Evolutionary conservation across 495 filamentous ascomycete genomes (phyloP).

Genomic region (Thozetella sp.): DNA sequence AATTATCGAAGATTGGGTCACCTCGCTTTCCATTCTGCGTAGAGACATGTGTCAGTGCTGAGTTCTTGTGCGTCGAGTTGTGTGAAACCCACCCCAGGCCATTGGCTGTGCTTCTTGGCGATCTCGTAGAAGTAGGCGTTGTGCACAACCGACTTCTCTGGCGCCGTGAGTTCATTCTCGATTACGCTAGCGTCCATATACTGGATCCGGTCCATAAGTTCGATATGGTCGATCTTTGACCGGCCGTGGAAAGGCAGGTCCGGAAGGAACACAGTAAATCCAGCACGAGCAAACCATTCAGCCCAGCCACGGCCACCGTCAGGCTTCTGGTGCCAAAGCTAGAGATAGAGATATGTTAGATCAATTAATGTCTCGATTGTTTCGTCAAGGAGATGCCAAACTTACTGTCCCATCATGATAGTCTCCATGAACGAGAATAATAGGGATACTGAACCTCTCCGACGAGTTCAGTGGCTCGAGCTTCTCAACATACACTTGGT

Average conservation of each 20-base stretch:
- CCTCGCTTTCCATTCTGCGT: constrained; percentile 35
- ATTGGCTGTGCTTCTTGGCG: constrained; percentile 53
- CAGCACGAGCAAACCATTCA: constrained; percentile 45
- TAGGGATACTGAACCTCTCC: constrained; percentile 43
- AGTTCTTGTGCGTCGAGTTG: too few species aligned
- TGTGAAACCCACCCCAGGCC: constrained; percentile 44
- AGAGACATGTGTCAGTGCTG: not conserved
- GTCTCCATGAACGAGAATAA: constrained; percentile 56
- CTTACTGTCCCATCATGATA: constrained; percentile 54
- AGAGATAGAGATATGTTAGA: not conserved
- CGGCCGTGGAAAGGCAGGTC: constrained; percentile 42
- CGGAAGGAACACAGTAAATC: constrained; percentile 46
- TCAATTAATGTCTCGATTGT: not conserved
- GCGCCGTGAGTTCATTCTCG: constrained; percentile 38
- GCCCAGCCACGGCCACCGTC: constrained; percentile 54
- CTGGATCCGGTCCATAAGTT: not conserved
- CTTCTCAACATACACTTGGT: constrained; percentile 62
- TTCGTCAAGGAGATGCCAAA: not conserved
- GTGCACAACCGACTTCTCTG: constrained; percentile 19
- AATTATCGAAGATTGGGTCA: constrained; percentile 52
- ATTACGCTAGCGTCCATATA: constrained; percentile 19
- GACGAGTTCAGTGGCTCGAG: constrained; percentile 34
- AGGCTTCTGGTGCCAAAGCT: constrained; percentile 53
- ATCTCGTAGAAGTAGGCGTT: constrained; percentile 33
- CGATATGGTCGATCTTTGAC: constrained; percentile 1